Evolutionary conservation across 2,329 filamentous ascomycete species (phyloP).

Genomic region (Falciphora oryzae): DNA sequence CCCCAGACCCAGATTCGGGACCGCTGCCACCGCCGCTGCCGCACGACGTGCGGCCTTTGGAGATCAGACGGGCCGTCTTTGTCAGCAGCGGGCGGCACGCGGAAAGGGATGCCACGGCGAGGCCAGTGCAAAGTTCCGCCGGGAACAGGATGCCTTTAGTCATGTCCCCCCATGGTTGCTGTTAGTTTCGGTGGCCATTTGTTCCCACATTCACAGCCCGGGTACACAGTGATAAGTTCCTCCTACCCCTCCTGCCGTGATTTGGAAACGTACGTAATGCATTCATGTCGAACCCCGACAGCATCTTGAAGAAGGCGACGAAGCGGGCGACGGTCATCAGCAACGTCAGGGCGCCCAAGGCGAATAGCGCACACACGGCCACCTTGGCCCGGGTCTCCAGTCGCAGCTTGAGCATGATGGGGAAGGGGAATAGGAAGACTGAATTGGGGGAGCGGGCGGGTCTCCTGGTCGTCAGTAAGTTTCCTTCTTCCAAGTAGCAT

Average conservation of each 20-base stretch:
- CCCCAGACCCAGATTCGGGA: too few species aligned
- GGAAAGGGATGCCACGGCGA: neutral
- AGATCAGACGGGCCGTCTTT: too few species aligned
- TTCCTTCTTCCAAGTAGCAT: too few species aligned
- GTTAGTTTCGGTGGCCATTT: too few species aligned
- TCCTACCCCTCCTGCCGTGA: neutral
- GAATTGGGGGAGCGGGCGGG: too few species aligned
- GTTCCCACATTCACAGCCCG: neutral
- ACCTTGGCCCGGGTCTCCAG: neutral
- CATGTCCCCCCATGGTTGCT: too few species aligned
- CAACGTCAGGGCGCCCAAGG: neutral
- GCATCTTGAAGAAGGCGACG: neutral
- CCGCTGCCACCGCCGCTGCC: too few species aligned
- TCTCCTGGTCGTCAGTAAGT: too few species aligned
- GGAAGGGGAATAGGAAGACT: slow-evolving; percentile 6
- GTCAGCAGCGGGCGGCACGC: slow-evolving; percentile 3
- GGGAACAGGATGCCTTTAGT: neutral
- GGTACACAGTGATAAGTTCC: neutral
- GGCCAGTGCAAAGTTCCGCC: neutral
- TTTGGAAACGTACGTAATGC: neutral
- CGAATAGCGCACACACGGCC: neutral
- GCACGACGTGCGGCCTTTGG: too few species aligned
- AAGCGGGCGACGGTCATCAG: slow-evolving; percentile 1
- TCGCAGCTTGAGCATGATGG: neutral
- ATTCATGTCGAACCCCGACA: neutral